phyloP scores from a whole-genome alignment of 495 filamentous ascomycete species.

The Xylaria scruposa region DNA sequence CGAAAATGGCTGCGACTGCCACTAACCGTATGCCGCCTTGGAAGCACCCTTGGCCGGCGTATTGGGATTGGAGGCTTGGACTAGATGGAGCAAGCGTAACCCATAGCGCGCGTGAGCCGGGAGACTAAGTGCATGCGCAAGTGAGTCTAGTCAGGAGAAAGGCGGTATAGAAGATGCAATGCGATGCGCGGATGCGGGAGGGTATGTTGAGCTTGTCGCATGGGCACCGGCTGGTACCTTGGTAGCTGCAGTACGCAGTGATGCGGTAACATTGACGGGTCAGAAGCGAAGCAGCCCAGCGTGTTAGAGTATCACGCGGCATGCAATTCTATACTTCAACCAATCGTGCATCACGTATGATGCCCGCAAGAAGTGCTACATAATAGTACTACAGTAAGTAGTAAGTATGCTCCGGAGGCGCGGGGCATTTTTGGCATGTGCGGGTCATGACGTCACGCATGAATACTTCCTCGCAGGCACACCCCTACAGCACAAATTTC shows the following conservation, averaged over 20 bases:
- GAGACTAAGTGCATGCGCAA: conserved; percentile 1
- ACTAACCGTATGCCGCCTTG: conserved; percentile 4
- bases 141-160: background rate
- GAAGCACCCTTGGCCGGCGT: conserved; percentile 14
- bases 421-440: background rate
- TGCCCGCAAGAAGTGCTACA: too few species aligned
- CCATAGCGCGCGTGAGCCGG: conserved; percentile 1
- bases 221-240: background rate
- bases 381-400: background rate
- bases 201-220: background rate
- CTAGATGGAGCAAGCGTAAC: background rate
- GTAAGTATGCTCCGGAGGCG: background rate
- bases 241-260: conserved; percentile 8
- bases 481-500: background rate
- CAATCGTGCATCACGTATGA: background rate
- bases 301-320: background rate
- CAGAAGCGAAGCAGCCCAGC: conserved; percentile 4
- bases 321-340: background rate
- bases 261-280: background rate
- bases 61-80: background rate
- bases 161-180: conserved; percentile 6
- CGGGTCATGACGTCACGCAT: conserved; percentile 22
- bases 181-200: background rate
- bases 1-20: conserved; percentile 1
- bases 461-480: background rate